phyloP scores from a whole-genome alignment of 179 eudicot species.

The Silene noctiflora region DNA sequence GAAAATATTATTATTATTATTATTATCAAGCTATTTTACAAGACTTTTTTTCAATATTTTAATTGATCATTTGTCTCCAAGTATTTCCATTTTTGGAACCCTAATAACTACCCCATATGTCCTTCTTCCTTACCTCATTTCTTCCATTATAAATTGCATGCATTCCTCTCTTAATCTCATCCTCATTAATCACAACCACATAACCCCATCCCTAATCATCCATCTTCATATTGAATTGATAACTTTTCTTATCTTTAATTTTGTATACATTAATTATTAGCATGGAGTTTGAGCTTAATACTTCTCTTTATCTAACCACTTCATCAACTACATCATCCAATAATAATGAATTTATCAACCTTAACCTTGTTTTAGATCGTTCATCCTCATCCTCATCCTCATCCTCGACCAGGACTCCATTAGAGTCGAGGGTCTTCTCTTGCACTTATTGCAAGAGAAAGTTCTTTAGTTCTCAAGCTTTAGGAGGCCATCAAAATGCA shows the following conservation, averaged over 20 bases:
- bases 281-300: slow-evolving; percentile 27
- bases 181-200: slow-evolving; percentile 13
- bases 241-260: too few species aligned
- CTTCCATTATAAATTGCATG: slow-evolving; percentile 16
- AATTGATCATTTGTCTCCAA: not conserved
- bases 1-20: too few species aligned
- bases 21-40: too few species aligned
- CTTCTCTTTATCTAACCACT: slow-evolving; percentile 19
- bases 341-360: slow-evolving; percentile 21
- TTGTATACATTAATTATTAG: too few species aligned
- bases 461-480: slow-evolving; percentile 37
- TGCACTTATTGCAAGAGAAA: slow-evolving; percentile 39
- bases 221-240: too few species aligned
- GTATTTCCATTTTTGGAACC: slow-evolving; percentile 23
- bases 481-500: slow-evolving; percentile 43
- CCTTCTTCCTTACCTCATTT: slow-evolving; percentile 3
- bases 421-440: slow-evolving; percentile 26
- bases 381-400: slow-evolving; percentile 27
- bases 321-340: slow-evolving; percentile 14
- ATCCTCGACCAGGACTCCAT: slow-evolving; percentile 9
- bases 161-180: slow-evolving; percentile 12
- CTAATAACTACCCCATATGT: not conserved
- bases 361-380: slow-evolving; percentile 26
- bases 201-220: not conserved
- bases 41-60: not conserved